Conservation (phyloP, 768 basidiomycete genomes). For the Coprinopsis cinerea region DNA sequence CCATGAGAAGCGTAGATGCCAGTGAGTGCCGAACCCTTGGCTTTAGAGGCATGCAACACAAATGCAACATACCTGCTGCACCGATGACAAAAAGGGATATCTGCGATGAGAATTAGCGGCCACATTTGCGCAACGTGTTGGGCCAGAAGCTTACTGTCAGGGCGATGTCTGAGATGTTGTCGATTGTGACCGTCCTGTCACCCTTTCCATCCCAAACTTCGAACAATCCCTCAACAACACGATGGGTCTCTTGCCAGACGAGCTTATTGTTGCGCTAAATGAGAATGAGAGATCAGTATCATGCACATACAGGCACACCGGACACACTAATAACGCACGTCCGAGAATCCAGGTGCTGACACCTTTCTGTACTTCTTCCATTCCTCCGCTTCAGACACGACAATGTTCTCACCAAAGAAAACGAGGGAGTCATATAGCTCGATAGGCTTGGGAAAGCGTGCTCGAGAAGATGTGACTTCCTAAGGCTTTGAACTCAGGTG, state of each 20-base stretch:
- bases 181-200: slow-evolving; percentile 26
- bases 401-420: slow-evolving; percentile 56
- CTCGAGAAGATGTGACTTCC: slow-evolving; percentile 45
- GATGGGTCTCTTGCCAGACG: slow-evolving; percentile 42
- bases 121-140: neutral
- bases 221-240: slow-evolving; percentile 37
- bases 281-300: neutral
- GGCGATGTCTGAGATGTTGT: slow-evolving; percentile 47
- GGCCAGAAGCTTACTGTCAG: slow-evolving; percentile 34
- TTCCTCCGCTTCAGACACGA: slow-evolving; percentile 55
- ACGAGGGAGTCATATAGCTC: slow-evolving; percentile 37
- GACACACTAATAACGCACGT: slow-evolving; percentile 28
- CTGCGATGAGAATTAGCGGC: slow-evolving; percentile 28
- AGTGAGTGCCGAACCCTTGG: slow-evolving; percentile 2
- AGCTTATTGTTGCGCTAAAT: slow-evolving; percentile 39
- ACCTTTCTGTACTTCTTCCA: slow-evolving; percentile 66
- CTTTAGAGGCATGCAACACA: too few relatives aligned
- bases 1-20: neutral
- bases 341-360: slow-evolving; percentile 57
- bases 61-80: slow-evolving; percentile 51
- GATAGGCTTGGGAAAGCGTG: slow-evolving; percentile 54
- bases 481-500: too few relatives aligned
- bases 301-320: neutral
- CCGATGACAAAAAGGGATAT: slow-evolving; percentile 53
- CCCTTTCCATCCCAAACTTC: slow-evolving; percentile 42